Base-by-base conservation (phyloP, 1,284 basidiomycete genomes). In the Meripilus lineatus region DNA sequence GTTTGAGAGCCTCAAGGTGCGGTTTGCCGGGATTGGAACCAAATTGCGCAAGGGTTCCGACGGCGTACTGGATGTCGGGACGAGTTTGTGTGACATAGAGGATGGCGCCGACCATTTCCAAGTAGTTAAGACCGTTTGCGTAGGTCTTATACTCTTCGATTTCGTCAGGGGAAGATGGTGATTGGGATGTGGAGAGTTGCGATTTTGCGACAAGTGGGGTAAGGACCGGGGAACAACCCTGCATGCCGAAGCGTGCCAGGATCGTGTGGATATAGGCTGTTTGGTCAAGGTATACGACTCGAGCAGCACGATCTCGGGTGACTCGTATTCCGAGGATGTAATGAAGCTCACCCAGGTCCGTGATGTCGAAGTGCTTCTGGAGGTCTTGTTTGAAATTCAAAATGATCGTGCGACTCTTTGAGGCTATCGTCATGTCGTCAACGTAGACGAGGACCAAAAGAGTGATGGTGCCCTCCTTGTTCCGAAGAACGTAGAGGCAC, bases 241-340 rank as follows among this genome's bases (percentile, higher is more conserved):
- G 8, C 11, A 38, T 15, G 8, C 37, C 37, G 24, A 38, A 38
- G 5, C 37, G 7, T 14, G 14, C 15, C 5, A 38, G 37, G 14
- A 38, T 21, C 8, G 14, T 21, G 15, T 21, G 11, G 21, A 38
- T 23, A 15, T 38, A 38, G 14, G 37, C 14, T 22, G 37, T 21
- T 24, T 13, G 10, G 13, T 18, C 10, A 38, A 23, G 21, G 11
- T 20, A 8, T 23, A 14, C 8, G n/a, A n/a, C n/a, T n/a, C n/a
- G n/a, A n/a, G n/a, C n/a, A n/a, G n/a, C n/a, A n/a, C 52, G 38
- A 39, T 68, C 54, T 11, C 62, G 53, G 4, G 38, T 43, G 44
- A 70, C 52, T 42, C 62, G 51, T 32, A 68, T 56, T 3, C 66
- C 64, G 1, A 70, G 53, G 15, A 70, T 46, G 51, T 55, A 64